phyloP scores from a whole-genome alignment of 1,284 basidiomycete genomes.

The Ustilago hordei region DNA sequence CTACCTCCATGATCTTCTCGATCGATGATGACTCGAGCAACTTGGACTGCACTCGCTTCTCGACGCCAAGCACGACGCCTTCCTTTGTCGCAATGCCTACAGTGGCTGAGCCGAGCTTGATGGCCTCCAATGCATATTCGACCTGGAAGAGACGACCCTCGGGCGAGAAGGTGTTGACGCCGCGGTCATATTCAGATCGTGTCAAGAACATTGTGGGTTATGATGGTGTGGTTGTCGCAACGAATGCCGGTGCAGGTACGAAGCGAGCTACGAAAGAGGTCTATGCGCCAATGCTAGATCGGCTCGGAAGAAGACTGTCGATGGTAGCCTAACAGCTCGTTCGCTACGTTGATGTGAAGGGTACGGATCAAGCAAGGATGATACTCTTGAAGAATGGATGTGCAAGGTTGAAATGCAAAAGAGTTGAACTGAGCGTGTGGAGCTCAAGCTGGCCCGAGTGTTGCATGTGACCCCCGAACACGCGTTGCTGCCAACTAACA shows the following conservation, averaged over 20 bases:
- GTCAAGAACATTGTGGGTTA: conserved; percentile 79
- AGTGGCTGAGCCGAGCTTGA: conserved; percentile 86
- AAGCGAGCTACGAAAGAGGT: background rate
- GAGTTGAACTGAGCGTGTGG: conserved; percentile 33
- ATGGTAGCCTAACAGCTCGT: background rate
- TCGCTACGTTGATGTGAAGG: background rate
- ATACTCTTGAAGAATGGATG: conserved; percentile 5
- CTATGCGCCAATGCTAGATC: background rate
- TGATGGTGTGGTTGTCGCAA: conserved; percentile 1
- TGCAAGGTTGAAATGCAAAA: conserved; percentile 17
- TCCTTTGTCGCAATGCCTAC: conserved; percentile 80
- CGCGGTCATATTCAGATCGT: conserved; percentile 94
- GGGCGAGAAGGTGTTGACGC: conserved; percentile 98
- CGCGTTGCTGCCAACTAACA: conserved; percentile 38
- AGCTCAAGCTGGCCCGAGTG: conserved; percentile 25
- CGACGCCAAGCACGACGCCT: conserved; percentile 93
- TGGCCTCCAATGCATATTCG: conserved; percentile 88
- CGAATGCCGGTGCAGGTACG: background rate
- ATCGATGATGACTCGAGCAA: conserved; percentile 94
- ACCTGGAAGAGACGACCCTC: conserved; percentile 94
- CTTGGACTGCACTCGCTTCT: conserved; percentile 98
- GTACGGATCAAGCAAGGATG: conserved; percentile 9
- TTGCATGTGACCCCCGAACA: conserved; percentile 41
- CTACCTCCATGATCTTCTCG: conserved; percentile 99
- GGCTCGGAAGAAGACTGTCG: background rate